Evolutionary conservation across 495 filamentous ascomycete species (phyloP), one percentile per base, ranked within the genome.

Genomic region (Penicillium atrosanguineum): DNA sequence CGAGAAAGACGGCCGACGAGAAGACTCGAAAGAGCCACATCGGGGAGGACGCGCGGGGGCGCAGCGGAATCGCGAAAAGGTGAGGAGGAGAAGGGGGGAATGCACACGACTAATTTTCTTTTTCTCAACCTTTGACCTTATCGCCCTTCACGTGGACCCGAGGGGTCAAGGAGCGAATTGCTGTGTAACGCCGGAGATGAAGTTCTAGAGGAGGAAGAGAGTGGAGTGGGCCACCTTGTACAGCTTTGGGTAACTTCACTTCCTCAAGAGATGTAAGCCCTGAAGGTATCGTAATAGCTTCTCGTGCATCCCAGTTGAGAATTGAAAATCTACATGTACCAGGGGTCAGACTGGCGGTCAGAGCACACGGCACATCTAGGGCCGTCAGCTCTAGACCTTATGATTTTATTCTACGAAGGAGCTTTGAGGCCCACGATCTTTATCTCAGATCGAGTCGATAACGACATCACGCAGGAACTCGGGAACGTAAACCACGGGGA

Each of bases 1-100:
- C 77, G 58, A 98, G 83, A 74, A 95, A 96, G 71, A 88, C 69
- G 66, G 84, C 79, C 70, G 86, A 86, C 64, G 86, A 88, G 59
- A 86, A 68, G 62, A 85, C 77, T 61, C 83, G 83, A 68, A 89
- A 79, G 68, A 90, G 76, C 87, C 86, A 88, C 87, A 87, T 82
- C 62, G 61, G 65, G 38, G 46, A 46, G 37, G 49, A 41, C 31
- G 52, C 43, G 51, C 57, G 55, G 56, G 40, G 51, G 61, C 51
- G 53, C 26, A 48, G 18, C 38, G 23, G 38, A 38, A 38, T 45
- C 43, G 44, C 37, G 45, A 38, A 38, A 28, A 45, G 21, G 25
- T 50, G 55, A 21, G 44, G 46, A 47, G 36, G 43, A 44, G 25
- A 23, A 44, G 23, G 49, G 48, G 47, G 34, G 43, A 44, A 53